Percentiles rank a stretch among this genome's conserved stretches.
Evolutionary conservation across 106 monocot genomes (phyloP).

Genomic region (Xerophyta viscosa): DNA sequence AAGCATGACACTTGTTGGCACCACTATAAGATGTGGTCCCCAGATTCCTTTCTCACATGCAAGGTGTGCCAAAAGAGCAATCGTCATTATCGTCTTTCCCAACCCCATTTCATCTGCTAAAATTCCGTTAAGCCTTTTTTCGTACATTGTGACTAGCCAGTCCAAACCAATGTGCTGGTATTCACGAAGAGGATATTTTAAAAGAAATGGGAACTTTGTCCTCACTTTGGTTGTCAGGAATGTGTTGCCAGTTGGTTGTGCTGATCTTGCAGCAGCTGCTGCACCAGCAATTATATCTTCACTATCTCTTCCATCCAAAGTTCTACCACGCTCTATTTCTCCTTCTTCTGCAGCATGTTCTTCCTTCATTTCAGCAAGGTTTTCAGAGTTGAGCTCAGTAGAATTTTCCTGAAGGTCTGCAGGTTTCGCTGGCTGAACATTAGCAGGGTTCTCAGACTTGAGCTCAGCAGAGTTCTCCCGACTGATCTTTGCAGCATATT

Average conservation of each 20-base stretch:
- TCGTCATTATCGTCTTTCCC: conserved; percentile 96
- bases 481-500: too few relatives aligned
- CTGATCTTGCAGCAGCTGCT: conserved; percentile 97
- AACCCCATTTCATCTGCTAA: conserved; percentile 97
- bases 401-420: too few relatives aligned
- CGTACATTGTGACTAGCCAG: conserved; percentile 98
- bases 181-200: conserved; percentile 84
- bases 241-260: conserved; percentile 98
- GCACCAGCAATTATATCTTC: conserved; percentile 93
- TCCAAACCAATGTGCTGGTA: conserved; percentile 98
- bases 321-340: conserved; percentile 10
- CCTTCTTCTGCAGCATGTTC: conserved; percentile 7
- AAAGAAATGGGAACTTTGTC: conserved; percentile 91
- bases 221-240: conserved; percentile 95
- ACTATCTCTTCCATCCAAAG: conserved; percentile 37
- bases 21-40: conserved; percentile 98
- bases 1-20: conserved; percentile 99
- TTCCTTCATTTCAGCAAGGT: conserved; percentile 10
- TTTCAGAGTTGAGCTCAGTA: conserved; percentile 10
- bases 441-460: conserved; percentile 9
- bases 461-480: too few relatives aligned
- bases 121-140: conserved; percentile 92
- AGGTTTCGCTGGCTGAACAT: conserved; percentile 2
- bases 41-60: conserved; percentile 95
- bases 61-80: conserved; percentile 82